A percentile compares a stretch with the other conserved stretches of the same genome.
Evolutionary conservation across 1,139 yeast genomes (phyloP).

Genomic region (Spathaspora sp.): DNA sequence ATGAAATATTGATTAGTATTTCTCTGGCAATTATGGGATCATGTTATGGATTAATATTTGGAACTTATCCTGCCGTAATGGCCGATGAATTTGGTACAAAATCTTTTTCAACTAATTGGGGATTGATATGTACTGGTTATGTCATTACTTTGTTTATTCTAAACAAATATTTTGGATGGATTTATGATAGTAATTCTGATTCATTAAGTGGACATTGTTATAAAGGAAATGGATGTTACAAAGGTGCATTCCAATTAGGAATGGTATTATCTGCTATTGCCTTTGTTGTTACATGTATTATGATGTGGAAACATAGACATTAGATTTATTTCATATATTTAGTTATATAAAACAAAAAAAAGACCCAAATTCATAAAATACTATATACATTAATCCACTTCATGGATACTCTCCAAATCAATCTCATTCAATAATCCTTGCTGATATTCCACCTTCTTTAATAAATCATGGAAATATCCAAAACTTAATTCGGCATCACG

Average conservation of each 20-base stretch:
- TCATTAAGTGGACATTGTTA: slow-evolving; percentile 33
- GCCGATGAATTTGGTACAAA: slow-evolving; percentile 46
- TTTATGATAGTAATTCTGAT: slow-evolving; percentile 38
- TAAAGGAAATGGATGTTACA: slow-evolving; percentile 38
- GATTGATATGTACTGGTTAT: slow-evolving; percentile 46
- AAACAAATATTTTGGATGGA: slow-evolving; percentile 40
- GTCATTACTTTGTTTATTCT: slow-evolving; percentile 31
- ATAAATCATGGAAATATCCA: slow-evolving; percentile 58
- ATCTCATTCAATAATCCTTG: slow-evolving; percentile 45
- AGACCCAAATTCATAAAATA: slow-evolving; percentile 2
- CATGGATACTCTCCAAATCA: slow-evolving; percentile 51
- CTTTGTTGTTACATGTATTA: background rate
- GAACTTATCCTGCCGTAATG: slow-evolving; percentile 47
- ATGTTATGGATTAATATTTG: slow-evolving; percentile 42
- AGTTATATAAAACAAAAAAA: background rate
- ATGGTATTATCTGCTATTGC: slow-evolving; percentile 19
- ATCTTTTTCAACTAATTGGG: slow-evolving; percentile 47
- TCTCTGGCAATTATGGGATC: slow-evolving; percentile 38
- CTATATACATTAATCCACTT: slow-evolving; percentile 37
- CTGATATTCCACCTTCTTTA: slow-evolving; percentile 50
- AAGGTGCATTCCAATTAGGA: slow-evolving; percentile 34
- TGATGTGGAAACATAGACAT: background rate
- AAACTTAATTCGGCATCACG: slow-evolving; percentile 60
- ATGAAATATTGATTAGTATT: slow-evolving; percentile 26
- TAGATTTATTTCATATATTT: background rate